phyloP scores from a whole-genome alignment of 192 early-diverging fungal species.

The Coemansia sp. region DNA sequence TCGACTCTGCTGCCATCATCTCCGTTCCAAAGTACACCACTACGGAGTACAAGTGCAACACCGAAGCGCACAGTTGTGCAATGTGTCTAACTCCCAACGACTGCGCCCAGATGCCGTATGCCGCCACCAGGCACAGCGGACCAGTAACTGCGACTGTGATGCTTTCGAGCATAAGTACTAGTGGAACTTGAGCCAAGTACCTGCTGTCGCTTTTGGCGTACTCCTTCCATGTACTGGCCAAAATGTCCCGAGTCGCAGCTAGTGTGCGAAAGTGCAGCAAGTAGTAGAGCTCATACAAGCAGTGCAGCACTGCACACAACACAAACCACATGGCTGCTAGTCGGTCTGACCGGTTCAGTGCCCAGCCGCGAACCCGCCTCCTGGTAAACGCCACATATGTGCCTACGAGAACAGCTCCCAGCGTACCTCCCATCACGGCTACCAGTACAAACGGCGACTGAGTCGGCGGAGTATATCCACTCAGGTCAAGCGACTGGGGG shows the following conservation, averaged over 20 bases:
- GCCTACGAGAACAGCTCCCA: slow-evolving; percentile 3
- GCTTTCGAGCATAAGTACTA: slow-evolving; percentile 61
- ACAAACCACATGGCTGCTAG: slow-evolving; percentile 63
- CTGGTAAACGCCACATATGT: slow-evolving; percentile 8
- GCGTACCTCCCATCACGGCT: slow-evolving; percentile 14
- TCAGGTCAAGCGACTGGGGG: slow-evolving; percentile 33
- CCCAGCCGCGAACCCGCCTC: neutral
- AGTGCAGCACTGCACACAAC: slow-evolving; percentile 60
- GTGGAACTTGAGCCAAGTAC: slow-evolving; percentile 57
- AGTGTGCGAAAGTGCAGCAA: slow-evolving; percentile 52
- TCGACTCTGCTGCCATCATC: slow-evolving; percentile 49
- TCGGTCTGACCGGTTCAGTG: slow-evolving; percentile 20
- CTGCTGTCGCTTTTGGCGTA: slow-evolving; percentile 70
- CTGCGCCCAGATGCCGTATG: slow-evolving; percentile 22
- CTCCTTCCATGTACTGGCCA: slow-evolving; percentile 71
- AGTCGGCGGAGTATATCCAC: slow-evolving; percentile 27
- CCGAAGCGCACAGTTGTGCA: slow-evolving; percentile 55
- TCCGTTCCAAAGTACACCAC: slow-evolving; percentile 64
- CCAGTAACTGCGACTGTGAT: slow-evolving; percentile 56
- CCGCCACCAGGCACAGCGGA: slow-evolving; percentile 33
- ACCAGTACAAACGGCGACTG: slow-evolving; percentile 20
- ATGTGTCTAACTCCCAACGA: slow-evolving; percentile 47
- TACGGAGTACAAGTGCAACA: slow-evolving; percentile 66
- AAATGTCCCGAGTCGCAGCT: slow-evolving; percentile 37
- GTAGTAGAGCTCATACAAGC: slow-evolving; percentile 66